These are phyloP conservation scores for Bjerkandera adusta DNA, from an alignment of 1,284 basidiomycete species.

Conservation along the genomic window DNA sequence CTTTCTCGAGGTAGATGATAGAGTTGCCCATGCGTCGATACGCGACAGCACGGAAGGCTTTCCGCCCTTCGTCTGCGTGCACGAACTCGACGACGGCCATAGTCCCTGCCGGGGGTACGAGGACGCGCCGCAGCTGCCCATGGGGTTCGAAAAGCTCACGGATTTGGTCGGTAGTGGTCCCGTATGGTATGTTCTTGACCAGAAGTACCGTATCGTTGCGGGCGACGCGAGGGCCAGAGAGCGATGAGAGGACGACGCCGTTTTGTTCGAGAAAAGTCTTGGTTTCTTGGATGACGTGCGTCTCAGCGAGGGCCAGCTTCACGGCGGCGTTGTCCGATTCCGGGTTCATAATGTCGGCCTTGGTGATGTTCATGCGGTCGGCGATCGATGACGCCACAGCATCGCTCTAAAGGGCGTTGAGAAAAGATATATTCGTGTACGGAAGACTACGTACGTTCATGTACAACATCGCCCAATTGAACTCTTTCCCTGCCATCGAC, in stretches of 20 bases:
- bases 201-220: constrained; percentile 83
- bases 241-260: constrained; percentile 62
- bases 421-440: constrained; percentile 12
- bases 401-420: constrained; percentile 53
- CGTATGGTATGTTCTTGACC: constrained; percentile 97
- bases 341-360: constrained; percentile 84
- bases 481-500: constrained; percentile 74
- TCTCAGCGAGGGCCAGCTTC: constrained; percentile 94
- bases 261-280: constrained; percentile 83
- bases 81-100: constrained; percentile 92
- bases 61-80: constrained; percentile 65
- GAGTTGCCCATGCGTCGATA: constrained; percentile 90
- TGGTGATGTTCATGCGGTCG: constrained; percentile 48
- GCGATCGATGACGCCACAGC: constrained; percentile 37
- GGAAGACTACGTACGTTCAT: constrained; percentile 70
- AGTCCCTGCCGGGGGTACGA: constrained; percentile 92
- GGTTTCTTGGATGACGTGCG: constrained; percentile 94
- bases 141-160: constrained; percentile 78
- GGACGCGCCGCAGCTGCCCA: constrained; percentile 73
- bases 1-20: constrained; percentile 92
- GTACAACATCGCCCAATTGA: constrained; percentile 96
- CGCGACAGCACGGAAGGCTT: constrained; percentile 80
- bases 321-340: constrained; percentile 81
- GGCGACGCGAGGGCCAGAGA: constrained; percentile 46
- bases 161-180: constrained; percentile 76